A percentile compares a stretch with the other conserved stretches of the same genome.
Conservation (phyloP, 2,329 filamentous ascomycete species). For the Pseudogymnoascus sp. region DNA sequence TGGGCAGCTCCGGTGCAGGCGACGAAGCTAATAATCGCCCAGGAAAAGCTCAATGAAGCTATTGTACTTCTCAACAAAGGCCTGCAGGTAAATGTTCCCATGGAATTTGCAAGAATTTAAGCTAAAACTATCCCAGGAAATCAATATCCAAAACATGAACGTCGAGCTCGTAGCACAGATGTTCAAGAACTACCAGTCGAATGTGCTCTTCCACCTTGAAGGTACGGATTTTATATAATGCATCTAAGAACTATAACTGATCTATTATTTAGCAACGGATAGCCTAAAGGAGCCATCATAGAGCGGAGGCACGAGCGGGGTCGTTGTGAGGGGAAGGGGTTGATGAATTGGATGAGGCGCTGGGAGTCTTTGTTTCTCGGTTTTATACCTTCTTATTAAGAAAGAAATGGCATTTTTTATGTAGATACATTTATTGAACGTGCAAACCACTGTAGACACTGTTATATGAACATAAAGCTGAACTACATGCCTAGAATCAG, state of each 20-base stretch:
- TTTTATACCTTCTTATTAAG: slow-evolving; percentile 3
- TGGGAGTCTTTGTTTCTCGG: not conserved
- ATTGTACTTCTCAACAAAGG: slow-evolving; percentile 88
- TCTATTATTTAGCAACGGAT: slow-evolving; percentile 57
- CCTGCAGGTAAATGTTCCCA: slow-evolving; percentile 54
- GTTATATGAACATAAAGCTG: not conserved
- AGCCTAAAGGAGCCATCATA: slow-evolving; percentile 70
- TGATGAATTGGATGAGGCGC: slow-evolving; percentile 8
- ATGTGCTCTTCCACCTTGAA: slow-evolving; percentile 94
- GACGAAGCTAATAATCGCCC: slow-evolving; percentile 10
- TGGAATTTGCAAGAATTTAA: not conserved
- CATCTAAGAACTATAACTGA: slow-evolving; percentile 17
- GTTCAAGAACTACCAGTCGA: slow-evolving; percentile 99
- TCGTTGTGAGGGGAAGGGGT: not conserved
- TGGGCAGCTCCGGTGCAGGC: not conserved
- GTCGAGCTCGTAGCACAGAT: slow-evolving; percentile 96
- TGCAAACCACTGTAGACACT: not conserved
- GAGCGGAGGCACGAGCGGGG: slow-evolving; percentile 5
- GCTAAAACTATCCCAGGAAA: slow-evolving; percentile 53
- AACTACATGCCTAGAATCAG: not conserved
- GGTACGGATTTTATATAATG: slow-evolving; percentile 43
- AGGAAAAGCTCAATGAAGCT: slow-evolving; percentile 98
- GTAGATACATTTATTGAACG: not conserved
- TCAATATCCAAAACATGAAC: slow-evolving; percentile 98
- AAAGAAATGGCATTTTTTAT: not conserved